Base-by-base conservation (phyloP, 1,284 basidiomycete species). In the Ganoderma lingzhi region DNA sequence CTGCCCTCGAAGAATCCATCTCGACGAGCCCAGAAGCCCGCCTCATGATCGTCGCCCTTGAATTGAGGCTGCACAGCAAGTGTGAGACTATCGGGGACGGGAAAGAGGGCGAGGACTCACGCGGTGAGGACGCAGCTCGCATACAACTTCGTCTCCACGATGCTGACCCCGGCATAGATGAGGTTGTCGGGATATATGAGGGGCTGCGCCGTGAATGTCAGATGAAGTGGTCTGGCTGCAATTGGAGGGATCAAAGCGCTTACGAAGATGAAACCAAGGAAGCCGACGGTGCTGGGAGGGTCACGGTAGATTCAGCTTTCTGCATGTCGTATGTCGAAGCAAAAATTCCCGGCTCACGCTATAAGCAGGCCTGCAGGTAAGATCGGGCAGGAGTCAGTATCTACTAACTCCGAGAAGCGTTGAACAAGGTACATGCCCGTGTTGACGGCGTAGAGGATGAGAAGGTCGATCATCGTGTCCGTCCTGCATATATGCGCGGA, bases 391-490 rank as follows among this genome's bases (percentile, higher is more conserved):
- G 1, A 23, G 14, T 44, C 17, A 63, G 35, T 17, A 3, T 3
- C 4, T 2, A 3, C 2, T 6, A 8, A 0, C 0, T n/a, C 10
- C 4, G 6, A n/a, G 17, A 63, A n/a, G 12, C 10, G 5, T 41
- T 41, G 6, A 15, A 9, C 6, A 9, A 37, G 30, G 14, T 41
- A 32, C 56, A 10, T 63, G 39, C 62, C 62, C 17, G 48, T 55
- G 51, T 63, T 63, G n/a, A 63, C 35, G 19, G 62, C 53, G 6
- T 63, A 63, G 12, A 63, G 45, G 62, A 63, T 55, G n/a, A 63
- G 39, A 15, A 55, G 48, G 51, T 63, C 39, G 35, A 63, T 48
- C 45, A 55, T 48, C n/a, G 62, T 10, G 32, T 63, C 51, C 2
- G 62, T 63, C 3, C 62, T 63, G n/a, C 12, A 14, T 51, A 28